Evolutionary conservation across 768 basidiomycete species (phyloP), one percentile per base, ranked within the genome.

Genomic region (Russula lepida): DNA sequence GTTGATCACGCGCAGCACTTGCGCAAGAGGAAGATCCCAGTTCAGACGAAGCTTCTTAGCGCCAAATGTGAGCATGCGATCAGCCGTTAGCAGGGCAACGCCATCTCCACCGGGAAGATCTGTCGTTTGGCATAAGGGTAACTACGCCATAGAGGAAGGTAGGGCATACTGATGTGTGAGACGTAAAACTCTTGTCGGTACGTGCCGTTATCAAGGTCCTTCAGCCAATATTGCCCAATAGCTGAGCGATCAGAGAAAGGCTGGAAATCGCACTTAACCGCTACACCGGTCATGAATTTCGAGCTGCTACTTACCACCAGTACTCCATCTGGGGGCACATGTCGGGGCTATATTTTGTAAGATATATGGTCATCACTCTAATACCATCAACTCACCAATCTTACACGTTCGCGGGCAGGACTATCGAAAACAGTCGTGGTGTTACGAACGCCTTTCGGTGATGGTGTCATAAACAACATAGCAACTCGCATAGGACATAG

Each of bases 361-460:
- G 54, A 62, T 53, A 57, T 35, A 47, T 47, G 47, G 39, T 56
- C 35, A 56, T 27, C 59, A 32, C 25, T 39, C 39, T 47, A 7
- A 11, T 4, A 6, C 11, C 17, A 11, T 48, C 25, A 9, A 74
- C 85, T 70, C 58, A 89, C 90, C 68, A 89, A 74, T 69, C 97
- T 80, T 46, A 89, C 82, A 21, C 95, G 86, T 68, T 98, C 95
- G 58, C 94, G 80, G 35, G 88, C 88, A 13, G 89, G 88, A 63
- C 84, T 89, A 71, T 98, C 97, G 64, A 98, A 99, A 2, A 98
- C 95, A 2, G 94, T 98, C 0, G 97, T 98, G 0, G 97, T 99
- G 69, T 99, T 99, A 48, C 97, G 85, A 64, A 99, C 95, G 28
- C 95, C 92, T 93, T 60, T 35, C 58, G 12, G 17, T 44, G 35